Conservation (phyloP, 2,329 filamentous ascomycete species). For the Fusarium goolgardi region DNA sequence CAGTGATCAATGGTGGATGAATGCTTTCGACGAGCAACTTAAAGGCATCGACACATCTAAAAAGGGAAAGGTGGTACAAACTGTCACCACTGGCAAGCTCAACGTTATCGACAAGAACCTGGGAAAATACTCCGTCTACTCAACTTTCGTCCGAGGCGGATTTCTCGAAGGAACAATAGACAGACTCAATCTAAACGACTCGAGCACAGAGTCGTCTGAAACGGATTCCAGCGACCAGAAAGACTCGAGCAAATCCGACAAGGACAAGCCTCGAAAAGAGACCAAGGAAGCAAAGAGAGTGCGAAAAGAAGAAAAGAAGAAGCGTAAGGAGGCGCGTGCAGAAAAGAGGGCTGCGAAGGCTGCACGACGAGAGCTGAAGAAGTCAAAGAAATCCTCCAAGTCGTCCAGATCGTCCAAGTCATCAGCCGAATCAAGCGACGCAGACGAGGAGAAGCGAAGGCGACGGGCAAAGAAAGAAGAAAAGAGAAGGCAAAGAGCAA, state of each 20-base stretch:
- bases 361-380: conserved; percentile 43
- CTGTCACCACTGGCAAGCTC: conserved; percentile 64
- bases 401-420: conserved; percentile 46
- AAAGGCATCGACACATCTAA: conserved; percentile 78
- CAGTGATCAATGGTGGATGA: conserved; percentile 95
- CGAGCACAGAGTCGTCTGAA: conserved; percentile 45
- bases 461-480: conserved; percentile 58
- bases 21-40: conserved; percentile 90
- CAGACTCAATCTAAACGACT: conserved; percentile 44
- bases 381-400: conserved; percentile 44
- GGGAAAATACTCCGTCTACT: conserved; percentile 76
- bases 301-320: conserved; percentile 51
- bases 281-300: conserved; percentile 58
- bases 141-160: conserved; percentile 86
- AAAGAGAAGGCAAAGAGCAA: conserved; percentile 51
- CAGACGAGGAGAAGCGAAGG: conserved; percentile 60
- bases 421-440: conserved; percentile 47
- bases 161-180: conserved; percentile 77
- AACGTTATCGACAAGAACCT: conserved; percentile 67
- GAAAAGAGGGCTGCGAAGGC: conserved; percentile 41
- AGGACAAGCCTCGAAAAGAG: conserved; percentile 48
- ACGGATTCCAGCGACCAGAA: conserved; percentile 51
- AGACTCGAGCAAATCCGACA: conserved; percentile 24
- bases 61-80: conserved; percentile 67
- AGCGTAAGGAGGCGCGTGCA: conserved; percentile 47